These are phyloP conservation scores for Rhodotorula kratochvilovae DNA, from an alignment of 768 basidiomycete genomes.

Conservation along the genomic window DNA sequence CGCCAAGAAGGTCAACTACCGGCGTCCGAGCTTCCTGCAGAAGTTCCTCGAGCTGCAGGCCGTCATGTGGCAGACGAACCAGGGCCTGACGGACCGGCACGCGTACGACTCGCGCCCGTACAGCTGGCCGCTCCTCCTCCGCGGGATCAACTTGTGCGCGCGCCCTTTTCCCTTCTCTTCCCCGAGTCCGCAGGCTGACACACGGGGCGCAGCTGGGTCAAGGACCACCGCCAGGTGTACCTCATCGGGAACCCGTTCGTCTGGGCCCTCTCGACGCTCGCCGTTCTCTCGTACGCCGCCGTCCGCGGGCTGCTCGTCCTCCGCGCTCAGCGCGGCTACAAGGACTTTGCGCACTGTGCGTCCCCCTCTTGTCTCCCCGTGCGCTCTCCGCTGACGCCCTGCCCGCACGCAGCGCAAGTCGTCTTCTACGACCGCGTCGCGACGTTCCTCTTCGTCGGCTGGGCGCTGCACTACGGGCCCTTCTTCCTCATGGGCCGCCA, in stretches of 20 bases:
- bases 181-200: no score
- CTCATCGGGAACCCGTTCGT: constrained; percentile 88
- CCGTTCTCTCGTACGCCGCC: constrained; percentile 63
- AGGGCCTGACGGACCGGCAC: constrained; percentile 89
- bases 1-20: constrained; percentile 83
- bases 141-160: constrained; percentile 72
- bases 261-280: constrained; percentile 78
- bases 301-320: constrained; percentile 76
- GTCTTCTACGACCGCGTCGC: constrained; percentile 87
- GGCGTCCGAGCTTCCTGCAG: constrained; percentile 74
- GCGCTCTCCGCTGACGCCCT: neutral
- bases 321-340: constrained; percentile 81
- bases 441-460: constrained; percentile 85
- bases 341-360: constrained; percentile 89
- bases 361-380: neutral
- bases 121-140: constrained; percentile 80
- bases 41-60: constrained; percentile 88
- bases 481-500: constrained; percentile 98
- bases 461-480: constrained; percentile 88
- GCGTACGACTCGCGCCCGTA: constrained; percentile 89
- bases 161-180: neutral
- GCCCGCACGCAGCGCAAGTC: constrained; percentile 61
- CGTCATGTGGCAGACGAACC: constrained; percentile 87
- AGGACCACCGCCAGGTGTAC: constrained; percentile 92
- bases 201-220: constrained; percentile 99